phyloP scores from a whole-genome alignment of 1,139 yeast genomes.

The Kazachstania sp. region DNA sequence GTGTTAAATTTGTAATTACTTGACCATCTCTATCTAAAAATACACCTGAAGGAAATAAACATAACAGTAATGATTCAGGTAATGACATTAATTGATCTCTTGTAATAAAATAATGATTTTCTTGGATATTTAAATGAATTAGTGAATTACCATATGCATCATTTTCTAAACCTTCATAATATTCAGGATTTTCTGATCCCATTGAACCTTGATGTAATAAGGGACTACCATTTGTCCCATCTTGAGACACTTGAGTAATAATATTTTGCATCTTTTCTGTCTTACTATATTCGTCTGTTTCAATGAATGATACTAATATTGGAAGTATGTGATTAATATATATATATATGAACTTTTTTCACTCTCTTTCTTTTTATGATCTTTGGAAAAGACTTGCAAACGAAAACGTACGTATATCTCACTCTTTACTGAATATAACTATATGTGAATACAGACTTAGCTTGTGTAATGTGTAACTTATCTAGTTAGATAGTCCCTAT shows the following conservation, averaged over 20 bases:
- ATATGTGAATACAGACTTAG: no score
- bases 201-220: slow-evolving; percentile 39
- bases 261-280: slow-evolving; percentile 36
- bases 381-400: no score
- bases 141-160: slow-evolving; percentile 47
- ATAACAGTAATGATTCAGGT: slow-evolving; percentile 82
- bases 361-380: no score
- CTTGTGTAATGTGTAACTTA: no score
- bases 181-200: slow-evolving; percentile 50
- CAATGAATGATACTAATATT: no score
- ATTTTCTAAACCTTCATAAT: slow-evolving; percentile 28
- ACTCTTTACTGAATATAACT: no score
- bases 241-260: slow-evolving; percentile 59
- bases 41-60: slow-evolving; percentile 89
- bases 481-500: no score
- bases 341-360: no score
- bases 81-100: slow-evolving; percentile 83
- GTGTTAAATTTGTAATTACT: slow-evolving; percentile 67
- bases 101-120: slow-evolving; percentile 60
- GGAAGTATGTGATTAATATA: no score
- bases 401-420: no score
- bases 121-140: slow-evolving; percentile 66
- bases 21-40: slow-evolving; percentile 67
- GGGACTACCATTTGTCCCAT: slow-evolving; percentile 22
- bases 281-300: no score